Conservation (phyloP, 805 yeast genomes). For the Groenewaldozyma salmanticensis region DNA sequence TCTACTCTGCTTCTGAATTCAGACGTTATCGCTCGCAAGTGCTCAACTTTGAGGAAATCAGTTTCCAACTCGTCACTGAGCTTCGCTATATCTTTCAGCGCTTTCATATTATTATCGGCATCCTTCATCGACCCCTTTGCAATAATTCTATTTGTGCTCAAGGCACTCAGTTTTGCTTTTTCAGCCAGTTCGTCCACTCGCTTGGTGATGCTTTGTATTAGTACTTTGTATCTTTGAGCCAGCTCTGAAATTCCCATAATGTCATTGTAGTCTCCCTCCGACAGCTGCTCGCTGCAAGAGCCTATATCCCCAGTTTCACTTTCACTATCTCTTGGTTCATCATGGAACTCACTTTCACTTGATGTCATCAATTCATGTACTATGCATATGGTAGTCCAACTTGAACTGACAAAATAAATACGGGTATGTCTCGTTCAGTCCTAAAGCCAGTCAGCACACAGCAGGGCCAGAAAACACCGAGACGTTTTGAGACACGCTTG, state of each 20-base stretch:
- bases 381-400: slow-evolving; percentile 8
- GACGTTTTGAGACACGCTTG: no score
- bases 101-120: slow-evolving; percentile 24
- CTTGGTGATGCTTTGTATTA: slow-evolving; percentile 8
- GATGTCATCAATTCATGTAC: neutral
- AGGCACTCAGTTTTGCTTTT: slow-evolving; percentile 13
- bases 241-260: slow-evolving; percentile 1
- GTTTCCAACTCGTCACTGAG: slow-evolving; percentile 43
- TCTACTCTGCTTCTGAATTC: slow-evolving; percentile 34
- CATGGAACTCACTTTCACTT: neutral
- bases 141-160: slow-evolving; percentile 7
- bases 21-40: slow-evolving; percentile 34
- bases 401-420: no score
- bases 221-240: slow-evolving; percentile 7
- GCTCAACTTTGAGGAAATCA: slow-evolving; percentile 45
- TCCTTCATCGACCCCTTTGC: slow-evolving; percentile 10
- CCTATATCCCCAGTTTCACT: neutral
- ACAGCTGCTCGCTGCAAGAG: neutral
- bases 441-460: no score
- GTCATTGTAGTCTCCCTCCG: slow-evolving; percentile 3
- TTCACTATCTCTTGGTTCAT: neutral
- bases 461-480: no score
- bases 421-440: no score
- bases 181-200: slow-evolving; percentile 15
- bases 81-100: slow-evolving; percentile 29